A percentile compares a stretch with the other conserved stretches of the same genome.
These are phyloP conservation scores for Barnettozyma hawaiiensis DNA, from an alignment of 1,139 yeast genomes.

Conservation along the genomic window DNA sequence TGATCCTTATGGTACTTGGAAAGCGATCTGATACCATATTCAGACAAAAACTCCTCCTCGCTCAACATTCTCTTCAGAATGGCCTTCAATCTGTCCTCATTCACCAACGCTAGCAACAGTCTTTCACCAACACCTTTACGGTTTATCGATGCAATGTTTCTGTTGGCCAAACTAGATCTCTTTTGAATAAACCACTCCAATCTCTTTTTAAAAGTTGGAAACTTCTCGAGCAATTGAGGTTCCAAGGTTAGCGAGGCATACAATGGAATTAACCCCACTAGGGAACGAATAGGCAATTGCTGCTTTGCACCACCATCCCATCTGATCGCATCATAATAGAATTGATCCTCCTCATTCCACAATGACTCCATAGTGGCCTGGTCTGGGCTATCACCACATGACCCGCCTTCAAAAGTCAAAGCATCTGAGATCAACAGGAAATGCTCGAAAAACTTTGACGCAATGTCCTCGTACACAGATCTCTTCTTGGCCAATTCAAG, in stretches of 20 bases:
- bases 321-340: conserved; percentile 87
- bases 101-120: conserved; percentile 72
- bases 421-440: conserved; percentile 92
- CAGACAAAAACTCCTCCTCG: conserved; percentile 82
- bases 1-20: conserved; percentile 84
- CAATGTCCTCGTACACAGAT: conserved; percentile 89
- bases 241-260: conserved; percentile 89
- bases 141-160: conserved; percentile 88
- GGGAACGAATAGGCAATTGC: conserved; percentile 79
- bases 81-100: conserved; percentile 72
- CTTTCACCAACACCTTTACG: conserved; percentile 85
- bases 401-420: conserved; percentile 61
- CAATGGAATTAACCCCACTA: conserved; percentile 89
- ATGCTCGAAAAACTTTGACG: conserved; percentile 93
- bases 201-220: conserved; percentile 82
- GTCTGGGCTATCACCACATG: conserved; percentile 35
- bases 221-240: conserved; percentile 72
- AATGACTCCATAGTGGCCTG: conserved; percentile 45
- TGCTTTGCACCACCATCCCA: conserved; percentile 73
- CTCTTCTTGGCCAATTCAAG: conserved; percentile 83
- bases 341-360: conserved; percentile 89
- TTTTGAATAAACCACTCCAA: conserved; percentile 83
- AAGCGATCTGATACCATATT: conserved; percentile 83
- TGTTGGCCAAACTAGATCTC: conserved; percentile 64
- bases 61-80: conserved; percentile 81